Conservation (phyloP, 2,329 filamentous ascomycete genomes). For the Davidsoniella neocaledoniae region DNA sequence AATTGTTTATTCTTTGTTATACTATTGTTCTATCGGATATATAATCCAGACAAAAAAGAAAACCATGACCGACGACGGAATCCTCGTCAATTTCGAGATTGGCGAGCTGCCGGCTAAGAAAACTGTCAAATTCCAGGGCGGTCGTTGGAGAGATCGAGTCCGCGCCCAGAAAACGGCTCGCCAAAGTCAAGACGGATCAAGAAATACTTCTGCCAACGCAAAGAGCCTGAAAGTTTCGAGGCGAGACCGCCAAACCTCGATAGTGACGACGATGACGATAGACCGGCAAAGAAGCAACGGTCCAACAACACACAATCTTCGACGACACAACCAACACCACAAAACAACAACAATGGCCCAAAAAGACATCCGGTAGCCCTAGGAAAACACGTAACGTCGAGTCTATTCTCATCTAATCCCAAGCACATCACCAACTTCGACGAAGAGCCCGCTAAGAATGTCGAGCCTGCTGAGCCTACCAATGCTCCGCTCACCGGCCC, state of each 20-base stretch:
- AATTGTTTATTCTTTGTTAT: too few relatives aligned
- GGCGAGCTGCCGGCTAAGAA: slow-evolving; percentile 47
- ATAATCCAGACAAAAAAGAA: not conserved
- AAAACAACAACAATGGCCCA: not conserved
- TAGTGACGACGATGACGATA: slow-evolving; percentile 9
- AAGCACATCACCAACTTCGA: slow-evolving; percentile 46
- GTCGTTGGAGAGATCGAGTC: slow-evolving; percentile 80
- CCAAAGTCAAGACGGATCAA: slow-evolving; percentile 4
- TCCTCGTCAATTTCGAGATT: slow-evolving; percentile 84
- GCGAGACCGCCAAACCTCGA: slow-evolving; percentile 15
- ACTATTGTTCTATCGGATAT: too few relatives aligned
- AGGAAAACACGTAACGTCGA: slow-evolving; percentile 57
- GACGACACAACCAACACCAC: not conserved
- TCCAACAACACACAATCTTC: slow-evolving; percentile 15
- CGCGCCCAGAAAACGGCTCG: slow-evolving; percentile 8
- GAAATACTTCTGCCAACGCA: slow-evolving; percentile 16
- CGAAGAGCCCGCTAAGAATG: slow-evolving; percentile 29
- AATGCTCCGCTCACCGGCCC: slow-evolving; percentile 81
- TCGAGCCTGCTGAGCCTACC: slow-evolving; percentile 52
- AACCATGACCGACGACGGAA: slow-evolving; percentile 79
- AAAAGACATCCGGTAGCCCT: slow-evolving; percentile 6
- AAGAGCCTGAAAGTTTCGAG: slow-evolving; percentile 27
- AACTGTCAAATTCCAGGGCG: slow-evolving; percentile 60
- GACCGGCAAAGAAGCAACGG: slow-evolving; percentile 16
- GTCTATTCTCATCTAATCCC: slow-evolving; percentile 84